A percentile compares a stretch with the other conserved stretches of the same genome.
Conservation (phyloP, 1,139 yeast species). For the Sugiyamaella castrensis region DNA sequence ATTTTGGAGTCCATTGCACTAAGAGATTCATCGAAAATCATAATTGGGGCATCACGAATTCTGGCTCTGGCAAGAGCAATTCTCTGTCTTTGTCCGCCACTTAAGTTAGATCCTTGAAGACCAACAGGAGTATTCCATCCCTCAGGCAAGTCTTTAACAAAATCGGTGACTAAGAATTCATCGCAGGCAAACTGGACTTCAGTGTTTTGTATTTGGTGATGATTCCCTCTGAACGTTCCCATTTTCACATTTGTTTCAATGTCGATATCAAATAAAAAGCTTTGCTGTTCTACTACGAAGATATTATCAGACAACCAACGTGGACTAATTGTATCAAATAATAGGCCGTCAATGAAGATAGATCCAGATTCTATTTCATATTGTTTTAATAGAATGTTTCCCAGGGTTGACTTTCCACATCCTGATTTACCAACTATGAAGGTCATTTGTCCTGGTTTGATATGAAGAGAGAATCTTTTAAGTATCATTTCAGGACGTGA, state of each 20-base stretch:
- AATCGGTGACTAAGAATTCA: constrained; percentile 32
- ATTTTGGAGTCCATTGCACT: constrained; percentile 68
- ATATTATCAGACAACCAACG: constrained; percentile 61
- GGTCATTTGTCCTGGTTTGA: constrained; percentile 49
- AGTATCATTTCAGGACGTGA: constrained; percentile 51
- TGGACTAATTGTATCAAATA: constrained; percentile 44
- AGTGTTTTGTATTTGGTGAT: background rate
- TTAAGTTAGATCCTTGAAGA: constrained; percentile 49
- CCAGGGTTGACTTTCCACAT: constrained; percentile 84
- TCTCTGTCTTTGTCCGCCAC: constrained; percentile 91
- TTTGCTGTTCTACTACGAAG: constrained; percentile 69
- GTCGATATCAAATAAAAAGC: constrained; percentile 62
- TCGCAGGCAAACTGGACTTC: constrained; percentile 14
- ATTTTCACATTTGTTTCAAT: constrained; percentile 61
- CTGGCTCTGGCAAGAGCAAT: constrained; percentile 80
- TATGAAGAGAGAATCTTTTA: constrained; percentile 43
- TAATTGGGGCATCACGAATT: constrained; percentile 64
- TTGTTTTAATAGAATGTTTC: constrained; percentile 57
- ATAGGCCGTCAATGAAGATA: constrained; percentile 54
- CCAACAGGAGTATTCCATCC: constrained; percentile 57
- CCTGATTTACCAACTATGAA: constrained; percentile 86
- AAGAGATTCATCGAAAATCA: constrained; percentile 80
- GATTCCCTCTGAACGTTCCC: constrained; percentile 23
- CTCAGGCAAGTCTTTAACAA: constrained; percentile 47
- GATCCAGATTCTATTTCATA: constrained; percentile 50